Evolutionary conservation across 495 filamentous ascomycete genomes (phyloP).

Genomic region (Pseudevernia furfuracea): DNA sequence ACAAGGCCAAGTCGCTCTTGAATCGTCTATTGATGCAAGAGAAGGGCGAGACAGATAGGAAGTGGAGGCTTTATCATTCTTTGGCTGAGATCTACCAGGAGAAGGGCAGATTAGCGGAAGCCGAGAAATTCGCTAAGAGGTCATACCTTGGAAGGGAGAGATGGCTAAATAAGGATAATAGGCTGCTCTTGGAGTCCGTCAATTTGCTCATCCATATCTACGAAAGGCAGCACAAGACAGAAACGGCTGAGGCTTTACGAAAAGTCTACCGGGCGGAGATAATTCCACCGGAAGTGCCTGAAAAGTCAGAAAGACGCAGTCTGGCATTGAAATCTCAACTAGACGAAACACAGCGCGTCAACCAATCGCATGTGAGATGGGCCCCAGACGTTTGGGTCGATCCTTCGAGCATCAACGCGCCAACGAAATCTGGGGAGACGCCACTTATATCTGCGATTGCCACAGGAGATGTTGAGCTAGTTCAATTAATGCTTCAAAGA

Average conservation of each 20-base stretch:
- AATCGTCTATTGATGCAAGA: constrained; percentile 19
- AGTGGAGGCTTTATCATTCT: constrained; percentile 22
- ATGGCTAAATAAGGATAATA: constrained; percentile 13
- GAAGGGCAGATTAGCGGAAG: constrained; percentile 14
- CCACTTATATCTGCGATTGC: constrained; percentile 21
- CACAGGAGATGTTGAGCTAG: constrained; percentile 20
- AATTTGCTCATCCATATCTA: constrained; percentile 19
- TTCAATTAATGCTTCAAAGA: constrained; percentile 19
- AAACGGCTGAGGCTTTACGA: constrained; percentile 19
- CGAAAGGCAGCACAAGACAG: constrained; percentile 11
- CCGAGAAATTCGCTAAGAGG: constrained; percentile 21
- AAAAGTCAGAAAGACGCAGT: background rate
- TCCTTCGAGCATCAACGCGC: constrained; percentile 23
- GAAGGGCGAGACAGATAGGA: constrained; percentile 19
- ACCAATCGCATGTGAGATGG: constrained; percentile 17
- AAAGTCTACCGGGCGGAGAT: constrained; percentile 17
- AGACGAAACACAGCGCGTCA: background rate
- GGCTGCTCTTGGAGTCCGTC: constrained; percentile 19
- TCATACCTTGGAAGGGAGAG: constrained; percentile 22
- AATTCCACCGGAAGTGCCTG: background rate
- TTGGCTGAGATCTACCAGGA: constrained; percentile 19
- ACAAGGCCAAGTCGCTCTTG: constrained; percentile 21
- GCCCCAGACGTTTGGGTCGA: constrained; percentile 21
- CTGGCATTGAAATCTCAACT: constrained; percentile 3
- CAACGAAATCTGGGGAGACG: constrained; percentile 21